A percentile compares a stretch with the other conserved stretches of the same genome.
These are phyloP conservation scores for Domatiomyces catenatus DNA, from an alignment of 2,329 filamentous ascomycete species.

Conservation along the genomic window DNA sequence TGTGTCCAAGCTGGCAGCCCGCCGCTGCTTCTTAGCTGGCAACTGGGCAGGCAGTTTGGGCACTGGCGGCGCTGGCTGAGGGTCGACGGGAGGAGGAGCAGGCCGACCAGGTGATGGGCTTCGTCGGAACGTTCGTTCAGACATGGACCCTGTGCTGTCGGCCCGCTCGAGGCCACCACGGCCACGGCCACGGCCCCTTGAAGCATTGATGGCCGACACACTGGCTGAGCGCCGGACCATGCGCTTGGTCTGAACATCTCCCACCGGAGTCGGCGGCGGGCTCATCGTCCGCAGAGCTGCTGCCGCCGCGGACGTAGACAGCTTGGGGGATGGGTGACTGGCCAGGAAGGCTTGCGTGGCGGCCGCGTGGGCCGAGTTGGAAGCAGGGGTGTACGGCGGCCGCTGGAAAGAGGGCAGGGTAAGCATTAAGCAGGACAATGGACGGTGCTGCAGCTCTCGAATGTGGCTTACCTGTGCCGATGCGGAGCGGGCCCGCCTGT, in stretches of 20 bases:
- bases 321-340: slow-evolving; percentile 45
- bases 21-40: slow-evolving; percentile 20
- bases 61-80: slow-evolving; percentile 50
- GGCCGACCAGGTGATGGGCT: slow-evolving; percentile 47
- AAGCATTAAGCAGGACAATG: slow-evolving; percentile 6
- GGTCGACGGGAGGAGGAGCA: slow-evolving; percentile 24
- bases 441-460: slow-evolving; percentile 2
- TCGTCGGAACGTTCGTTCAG: slow-evolving; percentile 71
- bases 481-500: slow-evolving; percentile 22
- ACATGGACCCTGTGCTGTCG: slow-evolving; percentile 68
- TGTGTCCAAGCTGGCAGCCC: slow-evolving; percentile 38
- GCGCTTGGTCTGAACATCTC: slow-evolving; percentile 75
- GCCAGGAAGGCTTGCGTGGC: slow-evolving; percentile 68
- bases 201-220: slow-evolving; percentile 17
- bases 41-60: slow-evolving; percentile 47
- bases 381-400: slow-evolving; percentile 47
- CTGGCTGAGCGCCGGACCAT: slow-evolving; percentile 60
- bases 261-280: slow-evolving; percentile 62
- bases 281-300: slow-evolving; percentile 67
- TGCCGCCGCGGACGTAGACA: slow-evolving; percentile 76
- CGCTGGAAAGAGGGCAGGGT: slow-evolving; percentile 23
- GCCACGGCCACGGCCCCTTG: slow-evolving; percentile 8
- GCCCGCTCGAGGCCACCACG: slow-evolving; percentile 42
- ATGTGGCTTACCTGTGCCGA: slow-evolving; percentile 15
- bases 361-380: slow-evolving; percentile 60